Conservation (phyloP, 1,284 basidiomycete genomes). For the Tilletia indica region DNA sequence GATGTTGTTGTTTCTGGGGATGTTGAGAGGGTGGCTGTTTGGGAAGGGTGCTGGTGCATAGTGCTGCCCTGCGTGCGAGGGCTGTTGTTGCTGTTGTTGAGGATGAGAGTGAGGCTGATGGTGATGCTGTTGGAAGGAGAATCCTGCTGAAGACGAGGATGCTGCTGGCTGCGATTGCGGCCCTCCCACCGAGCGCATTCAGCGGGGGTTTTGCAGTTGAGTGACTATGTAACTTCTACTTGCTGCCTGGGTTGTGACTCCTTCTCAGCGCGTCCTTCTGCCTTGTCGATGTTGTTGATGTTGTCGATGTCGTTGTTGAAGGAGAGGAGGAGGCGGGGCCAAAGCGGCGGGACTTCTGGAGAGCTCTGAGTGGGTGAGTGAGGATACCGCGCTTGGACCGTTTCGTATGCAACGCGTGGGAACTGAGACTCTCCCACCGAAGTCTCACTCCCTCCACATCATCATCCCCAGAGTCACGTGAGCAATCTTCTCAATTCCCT, state of each 20-base stretch:
- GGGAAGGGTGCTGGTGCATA: slow-evolving; percentile 11
- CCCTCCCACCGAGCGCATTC: slow-evolving; percentile 15
- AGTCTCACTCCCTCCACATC: no score
- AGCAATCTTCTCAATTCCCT: slow-evolving; percentile 1
- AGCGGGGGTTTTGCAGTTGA: background rate
- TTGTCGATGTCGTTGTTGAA: background rate
- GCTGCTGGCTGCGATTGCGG: background rate
- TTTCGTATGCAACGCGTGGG: no score
- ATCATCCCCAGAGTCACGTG: no score
- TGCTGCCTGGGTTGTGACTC: no score
- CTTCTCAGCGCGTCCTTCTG: background rate
- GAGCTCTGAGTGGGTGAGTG: no score
- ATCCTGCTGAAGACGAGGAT: background rate
- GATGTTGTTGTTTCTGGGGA: background rate
- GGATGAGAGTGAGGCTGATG: background rate
- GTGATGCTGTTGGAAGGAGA: slow-evolving; percentile 6
- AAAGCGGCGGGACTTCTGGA: background rate
- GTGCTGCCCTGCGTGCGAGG: background rate
- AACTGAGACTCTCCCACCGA: no score
- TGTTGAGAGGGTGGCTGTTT: background rate
- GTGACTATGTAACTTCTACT: no score
- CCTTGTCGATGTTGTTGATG: background rate
- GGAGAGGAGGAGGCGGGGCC: background rate
- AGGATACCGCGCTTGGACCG: no score
- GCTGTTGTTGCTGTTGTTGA: background rate